These are phyloP conservation scores for Colletotrichum agaves DNA, from an alignment of 2,329 filamentous ascomycete species.

Conservation along the genomic window DNA sequence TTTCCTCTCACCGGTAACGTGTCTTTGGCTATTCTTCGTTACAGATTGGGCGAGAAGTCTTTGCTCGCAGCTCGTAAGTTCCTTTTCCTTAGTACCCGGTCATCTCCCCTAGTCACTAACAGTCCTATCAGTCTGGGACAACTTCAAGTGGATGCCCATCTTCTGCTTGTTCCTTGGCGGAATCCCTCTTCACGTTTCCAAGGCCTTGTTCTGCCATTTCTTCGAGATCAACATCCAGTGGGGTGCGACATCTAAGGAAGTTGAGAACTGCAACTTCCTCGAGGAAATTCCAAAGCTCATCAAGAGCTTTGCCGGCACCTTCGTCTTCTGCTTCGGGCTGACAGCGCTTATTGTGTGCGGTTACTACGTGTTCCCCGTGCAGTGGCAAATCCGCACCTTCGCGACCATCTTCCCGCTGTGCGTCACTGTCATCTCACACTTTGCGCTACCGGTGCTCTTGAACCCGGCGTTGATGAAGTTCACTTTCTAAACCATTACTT, in stretches of 20 bases:
- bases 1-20: slow-evolving; percentile 72
- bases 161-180: slow-evolving; percentile 58
- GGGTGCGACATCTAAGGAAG: slow-evolving; percentile 69
- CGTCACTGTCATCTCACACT: slow-evolving; percentile 63
- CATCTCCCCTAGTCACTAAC: slow-evolving; percentile 14
- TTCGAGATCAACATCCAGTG: slow-evolving; percentile 58
- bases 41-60: slow-evolving; percentile 65
- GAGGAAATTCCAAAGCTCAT: slow-evolving; percentile 65
- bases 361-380: slow-evolving; percentile 54
- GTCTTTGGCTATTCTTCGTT: slow-evolving; percentile 70
- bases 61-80: slow-evolving; percentile 52
- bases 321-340: slow-evolving; percentile 58
- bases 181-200: slow-evolving; percentile 54
- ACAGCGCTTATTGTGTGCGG: slow-evolving; percentile 59
- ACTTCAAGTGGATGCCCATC: slow-evolving; percentile 71
- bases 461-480: slow-evolving; percentile 74
- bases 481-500: slow-evolving; percentile 57
- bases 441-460: slow-evolving; percentile 67
- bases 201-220: slow-evolving; percentile 55
- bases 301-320: slow-evolving; percentile 63
- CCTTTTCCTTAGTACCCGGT: slow-evolving; percentile 45
- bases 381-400: slow-evolving; percentile 68
- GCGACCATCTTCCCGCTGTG: slow-evolving; percentile 69
- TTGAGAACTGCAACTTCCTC: slow-evolving; percentile 66
- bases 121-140: slow-evolving; percentile 56